Evolutionary conservation across 2,329 filamentous ascomycete species (phyloP).

Genomic region (Aspergillus neoniger): DNA sequence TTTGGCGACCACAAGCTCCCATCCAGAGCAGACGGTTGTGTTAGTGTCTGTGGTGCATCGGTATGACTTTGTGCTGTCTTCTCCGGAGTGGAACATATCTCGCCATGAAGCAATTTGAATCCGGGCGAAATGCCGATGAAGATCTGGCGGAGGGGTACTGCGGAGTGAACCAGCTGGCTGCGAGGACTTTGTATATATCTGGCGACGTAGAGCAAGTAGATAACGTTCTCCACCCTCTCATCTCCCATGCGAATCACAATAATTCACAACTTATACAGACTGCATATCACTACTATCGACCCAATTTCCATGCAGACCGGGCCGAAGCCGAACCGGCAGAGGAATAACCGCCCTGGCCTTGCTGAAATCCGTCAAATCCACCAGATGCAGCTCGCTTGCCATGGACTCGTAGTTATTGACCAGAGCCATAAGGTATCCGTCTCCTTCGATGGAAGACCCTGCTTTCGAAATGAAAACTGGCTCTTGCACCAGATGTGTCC

Average conservation of each 20-base stretch:
- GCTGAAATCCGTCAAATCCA: slow-evolving; percentile 20
- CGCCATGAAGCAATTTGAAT: slow-evolving; percentile 21
- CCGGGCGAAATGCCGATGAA: slow-evolving; percentile 22
- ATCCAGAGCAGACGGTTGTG: slow-evolving; percentile 50
- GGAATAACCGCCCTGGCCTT: slow-evolving; percentile 15
- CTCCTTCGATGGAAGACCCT: slow-evolving; percentile 17
- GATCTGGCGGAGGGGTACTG: slow-evolving; percentile 6
- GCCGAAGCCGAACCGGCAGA: slow-evolving; percentile 21
- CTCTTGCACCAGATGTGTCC: slow-evolving; percentile 36
- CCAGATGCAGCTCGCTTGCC: slow-evolving; percentile 25
- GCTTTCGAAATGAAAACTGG: slow-evolving; percentile 26
- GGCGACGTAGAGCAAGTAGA: too few relatives aligned
- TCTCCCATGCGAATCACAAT: background rate
- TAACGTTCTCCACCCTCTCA: background rate
- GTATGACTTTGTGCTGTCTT: slow-evolving; percentile 44
- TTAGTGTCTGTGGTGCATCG: slow-evolving; percentile 48
- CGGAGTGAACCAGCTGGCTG: slow-evolving; percentile 29
- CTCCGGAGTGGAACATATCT: slow-evolving; percentile 30
- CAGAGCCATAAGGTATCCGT: slow-evolving; percentile 26
- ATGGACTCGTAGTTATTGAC: slow-evolving; percentile 28
- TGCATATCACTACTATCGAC: slow-evolving; percentile 14
- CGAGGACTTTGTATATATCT: background rate
- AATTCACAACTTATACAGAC: background rate
- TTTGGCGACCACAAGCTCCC: slow-evolving; percentile 41
- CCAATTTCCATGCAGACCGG: slow-evolving; percentile 28